These are phyloP conservation scores for Mentha longifolia DNA, from an alignment of 257 asterid genomes.

Conservation along the genomic window DNA sequence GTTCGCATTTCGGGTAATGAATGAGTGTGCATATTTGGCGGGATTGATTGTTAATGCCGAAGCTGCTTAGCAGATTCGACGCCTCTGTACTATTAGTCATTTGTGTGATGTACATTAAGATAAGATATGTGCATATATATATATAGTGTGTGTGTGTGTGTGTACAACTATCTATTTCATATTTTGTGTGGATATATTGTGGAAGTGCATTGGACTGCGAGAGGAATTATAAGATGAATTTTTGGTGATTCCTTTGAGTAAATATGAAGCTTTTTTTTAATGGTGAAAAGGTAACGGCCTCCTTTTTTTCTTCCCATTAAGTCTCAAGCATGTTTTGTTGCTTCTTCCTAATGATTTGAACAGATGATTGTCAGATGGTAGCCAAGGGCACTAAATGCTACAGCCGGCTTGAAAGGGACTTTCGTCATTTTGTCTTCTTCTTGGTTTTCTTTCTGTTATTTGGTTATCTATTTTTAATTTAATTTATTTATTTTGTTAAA, in stretches of 20 bases:
- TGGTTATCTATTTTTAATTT: too few relatives aligned
- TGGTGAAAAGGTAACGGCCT: too few relatives aligned
- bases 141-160: slow-evolving; percentile 11
- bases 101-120: slow-evolving; percentile 38
- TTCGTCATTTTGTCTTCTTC: slow-evolving; percentile 1
- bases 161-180: slow-evolving; percentile 23
- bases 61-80: slow-evolving; percentile 36
- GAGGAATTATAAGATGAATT: slow-evolving; percentile 13
- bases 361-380: slow-evolving; percentile 34
- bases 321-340: too few relatives aligned
- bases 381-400: slow-evolving; percentile 34
- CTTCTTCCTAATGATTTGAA: slow-evolving; percentile 31
- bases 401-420: slow-evolving; percentile 35
- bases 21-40: slow-evolving; percentile 42
- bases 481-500: too few relatives aligned
- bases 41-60: slow-evolving; percentile 34
- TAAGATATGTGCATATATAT: slow-evolving; percentile 30
- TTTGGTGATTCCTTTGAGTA: slow-evolving; percentile 2
- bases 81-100: slow-evolving; percentile 22
- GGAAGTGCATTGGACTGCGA: slow-evolving; percentile 8
- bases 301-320: too few relatives aligned
- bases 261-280: slow-evolving; percentile 20
- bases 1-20: slow-evolving; percentile 33
- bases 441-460: not conserved
- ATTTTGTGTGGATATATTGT: slow-evolving; percentile 34